These are phyloP conservation scores for Leccinum discolor DNA, from an alignment of 1,284 basidiomycete species.

Conservation along the genomic window DNA sequence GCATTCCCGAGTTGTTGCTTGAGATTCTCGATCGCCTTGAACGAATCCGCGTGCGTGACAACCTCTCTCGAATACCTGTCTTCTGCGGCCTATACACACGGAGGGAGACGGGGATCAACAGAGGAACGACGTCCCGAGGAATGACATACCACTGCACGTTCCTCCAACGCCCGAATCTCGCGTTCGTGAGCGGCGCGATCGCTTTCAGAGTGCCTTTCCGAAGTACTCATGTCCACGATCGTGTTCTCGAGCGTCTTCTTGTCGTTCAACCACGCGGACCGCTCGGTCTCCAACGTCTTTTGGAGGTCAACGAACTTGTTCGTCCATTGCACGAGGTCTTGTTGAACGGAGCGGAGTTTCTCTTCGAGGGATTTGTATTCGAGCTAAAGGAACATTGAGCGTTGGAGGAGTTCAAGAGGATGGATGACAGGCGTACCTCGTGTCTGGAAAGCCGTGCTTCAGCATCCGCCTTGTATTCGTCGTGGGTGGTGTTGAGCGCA, in stretches of 20 bases:
- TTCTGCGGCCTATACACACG: conserved; percentile 62
- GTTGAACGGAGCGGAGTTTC: conserved; percentile 55
- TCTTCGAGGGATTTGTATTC: conserved; percentile 54
- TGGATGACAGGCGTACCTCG: conserved; percentile 48
- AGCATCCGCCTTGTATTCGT: conserved; percentile 74
- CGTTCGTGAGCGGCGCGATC: conserved; percentile 65
- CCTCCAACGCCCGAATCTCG: conserved; percentile 65
- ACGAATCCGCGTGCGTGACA: conserved; percentile 81
- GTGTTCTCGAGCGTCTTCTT: conserved; percentile 80
- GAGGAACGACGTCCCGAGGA: not conserved
- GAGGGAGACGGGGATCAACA: not conserved
- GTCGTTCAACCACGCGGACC: conserved; percentile 70
- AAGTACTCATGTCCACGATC: conserved; percentile 72
- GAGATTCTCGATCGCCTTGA: conserved; percentile 69
- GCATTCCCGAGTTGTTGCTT: conserved; percentile 45
- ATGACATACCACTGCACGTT: conserved; percentile 62
- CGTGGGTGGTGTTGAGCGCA: conserved; percentile 70
- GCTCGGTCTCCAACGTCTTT: conserved; percentile 65
- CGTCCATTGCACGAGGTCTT: conserved; percentile 56
- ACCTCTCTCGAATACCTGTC: conserved; percentile 81
- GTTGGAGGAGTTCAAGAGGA: conserved; percentile 2
- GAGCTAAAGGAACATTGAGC: conserved; percentile 39
- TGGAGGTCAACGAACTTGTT: conserved; percentile 60
- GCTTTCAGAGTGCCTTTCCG: conserved; percentile 64
- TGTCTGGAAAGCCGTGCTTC: conserved; percentile 66